Evolutionary conservation across 768 basidiomycete genomes (phyloP), one percentile per base, ranked within the genome.

Genomic region (Pleurotus pulmonarius): DNA sequence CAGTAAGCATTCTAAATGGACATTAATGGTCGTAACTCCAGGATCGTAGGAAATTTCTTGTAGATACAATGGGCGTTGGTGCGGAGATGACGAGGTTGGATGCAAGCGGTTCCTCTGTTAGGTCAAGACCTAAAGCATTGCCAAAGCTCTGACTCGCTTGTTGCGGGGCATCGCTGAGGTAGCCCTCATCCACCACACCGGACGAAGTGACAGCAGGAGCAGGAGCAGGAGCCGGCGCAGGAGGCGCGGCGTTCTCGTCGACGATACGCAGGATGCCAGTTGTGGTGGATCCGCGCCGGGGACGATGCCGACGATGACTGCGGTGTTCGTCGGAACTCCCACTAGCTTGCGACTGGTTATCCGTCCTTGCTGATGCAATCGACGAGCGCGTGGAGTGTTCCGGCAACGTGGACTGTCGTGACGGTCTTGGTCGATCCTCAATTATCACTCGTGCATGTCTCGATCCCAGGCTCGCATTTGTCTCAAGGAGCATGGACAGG

Each of bases 61-160:
- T 65, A 4, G 71, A 63, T 4, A 65, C 61, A 20, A 68, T 61
- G 8, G 74, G 74, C 18, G 67, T 71, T 1, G 73, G 74, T 5
- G 73, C 70, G 45, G 60, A 67, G 46, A 74, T 70, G 16, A 53
- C 39, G 11, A 53, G 39, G 39, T 39, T 39, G 41, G 51, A n/a
- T 39, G 51, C 20, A 11, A 45, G 54, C 5, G 54, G 54, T 45
- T 55, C 45, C 18, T 45, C 54, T 11, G 54, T 55, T 13, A 55
- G 34, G 20, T 55, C 54, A 12, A 55, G 45, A 26, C 54, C 54
- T 20, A 55, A 26, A 16, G 54, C 54, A 29, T 55, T 55, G 5
- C 44, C 54, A 16, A 46, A 45, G 26, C 45, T 46, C n/a, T 46
- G 51, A 20, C 15, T 13, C 39, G 18, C 20, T 18, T 37, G n/a